Percentiles rank a stretch among this genome's conserved stretches.
Evolutionary conservation across 2,329 filamentous ascomycete species (phyloP).

Genomic region (Exophiala aquamarina): DNA sequence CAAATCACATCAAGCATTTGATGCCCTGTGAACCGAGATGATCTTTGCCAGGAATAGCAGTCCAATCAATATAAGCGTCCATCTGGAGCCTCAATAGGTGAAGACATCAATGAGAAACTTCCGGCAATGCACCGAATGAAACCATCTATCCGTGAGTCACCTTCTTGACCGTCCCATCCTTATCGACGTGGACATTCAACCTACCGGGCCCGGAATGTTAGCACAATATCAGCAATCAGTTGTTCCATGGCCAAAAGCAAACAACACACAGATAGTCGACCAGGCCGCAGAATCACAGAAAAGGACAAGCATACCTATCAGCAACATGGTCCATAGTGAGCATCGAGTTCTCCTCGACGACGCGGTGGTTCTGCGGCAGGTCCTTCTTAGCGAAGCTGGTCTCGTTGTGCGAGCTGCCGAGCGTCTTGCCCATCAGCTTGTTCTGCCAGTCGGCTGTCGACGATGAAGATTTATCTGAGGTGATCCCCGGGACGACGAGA

Average conservation of each 20-base stretch:
- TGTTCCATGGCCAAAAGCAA: too few species aligned
- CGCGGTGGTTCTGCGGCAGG: constrained; percentile 44
- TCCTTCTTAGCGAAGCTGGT: constrained; percentile 49
- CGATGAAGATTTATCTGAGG: constrained; percentile 28
- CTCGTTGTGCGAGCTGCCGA: constrained; percentile 33
- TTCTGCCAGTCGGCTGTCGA: constrained; percentile 38
- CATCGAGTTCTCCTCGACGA: constrained; percentile 39
- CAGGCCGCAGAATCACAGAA: too few species aligned
- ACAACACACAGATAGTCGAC: constrained; percentile 7
- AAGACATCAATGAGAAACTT: too few species aligned
- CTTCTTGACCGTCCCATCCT: constrained; percentile 44
- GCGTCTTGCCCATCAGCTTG: constrained; percentile 48
- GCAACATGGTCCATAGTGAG: constrained; percentile 43
- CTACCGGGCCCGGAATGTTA: too few species aligned
- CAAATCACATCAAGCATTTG: too few species aligned
- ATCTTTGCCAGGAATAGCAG: too few species aligned
- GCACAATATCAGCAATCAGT: too few species aligned
- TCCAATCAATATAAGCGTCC: too few species aligned
- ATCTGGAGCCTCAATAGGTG: too few species aligned
- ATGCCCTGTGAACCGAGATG: too few species aligned
- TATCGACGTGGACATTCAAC: constrained; percentile 45
- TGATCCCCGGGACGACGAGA: constrained; percentile 48
- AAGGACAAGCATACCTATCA: constrained; percentile 37
- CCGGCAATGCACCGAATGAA: too few species aligned
- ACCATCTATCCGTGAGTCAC: constrained; percentile 33